These are phyloP conservation scores for Yamadazyma phyllophila DNA, from an alignment of 805 yeast genomes.

Conservation along the genomic window DNA sequence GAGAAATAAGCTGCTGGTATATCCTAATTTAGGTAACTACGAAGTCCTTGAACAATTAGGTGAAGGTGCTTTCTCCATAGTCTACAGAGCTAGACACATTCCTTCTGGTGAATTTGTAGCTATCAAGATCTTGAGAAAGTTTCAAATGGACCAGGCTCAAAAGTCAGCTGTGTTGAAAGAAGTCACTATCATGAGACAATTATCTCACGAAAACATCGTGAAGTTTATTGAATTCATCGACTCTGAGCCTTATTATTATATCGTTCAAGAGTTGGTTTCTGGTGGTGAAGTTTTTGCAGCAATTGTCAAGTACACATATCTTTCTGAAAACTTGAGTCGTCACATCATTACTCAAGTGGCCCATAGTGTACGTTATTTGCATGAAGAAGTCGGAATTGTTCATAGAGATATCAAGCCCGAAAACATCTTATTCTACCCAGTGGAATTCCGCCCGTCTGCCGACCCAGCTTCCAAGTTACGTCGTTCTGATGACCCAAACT, in stretches of 20 bases:
- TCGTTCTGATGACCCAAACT: constrained; percentile 63
- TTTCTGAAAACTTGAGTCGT: constrained; percentile 61
- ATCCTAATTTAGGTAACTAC: constrained; percentile 42
- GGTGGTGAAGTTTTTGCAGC: constrained; percentile 79
- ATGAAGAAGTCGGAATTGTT: constrained; percentile 71
- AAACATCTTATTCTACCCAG: constrained; percentile 64
- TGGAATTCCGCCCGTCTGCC: constrained; percentile 47
- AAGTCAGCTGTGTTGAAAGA: constrained; percentile 75
- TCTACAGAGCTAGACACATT: constrained; percentile 55
- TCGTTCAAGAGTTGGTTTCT: constrained; percentile 67
- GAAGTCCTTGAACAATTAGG: constrained; percentile 55
- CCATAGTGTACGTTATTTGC: constrained; percentile 64
- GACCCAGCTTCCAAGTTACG: constrained; percentile 42
- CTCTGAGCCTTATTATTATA: constrained; percentile 57
- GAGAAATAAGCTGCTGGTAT: constrained; percentile 21
- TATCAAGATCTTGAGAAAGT: constrained; percentile 63
- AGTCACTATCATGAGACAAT: constrained; percentile 68
- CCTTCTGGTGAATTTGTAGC: constrained; percentile 45
- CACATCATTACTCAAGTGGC: constrained; percentile 66
- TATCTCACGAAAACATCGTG: constrained; percentile 63
- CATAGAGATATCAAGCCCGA: constrained; percentile 86
- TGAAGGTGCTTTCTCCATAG: constrained; percentile 81
- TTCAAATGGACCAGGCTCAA: constrained; percentile 60
- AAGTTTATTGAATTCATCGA: constrained; percentile 65
- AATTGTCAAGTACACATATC: constrained; percentile 64